Conservation (phyloP, 495 filamentous ascomycete species). For the Neurospora sp. region DNA sequence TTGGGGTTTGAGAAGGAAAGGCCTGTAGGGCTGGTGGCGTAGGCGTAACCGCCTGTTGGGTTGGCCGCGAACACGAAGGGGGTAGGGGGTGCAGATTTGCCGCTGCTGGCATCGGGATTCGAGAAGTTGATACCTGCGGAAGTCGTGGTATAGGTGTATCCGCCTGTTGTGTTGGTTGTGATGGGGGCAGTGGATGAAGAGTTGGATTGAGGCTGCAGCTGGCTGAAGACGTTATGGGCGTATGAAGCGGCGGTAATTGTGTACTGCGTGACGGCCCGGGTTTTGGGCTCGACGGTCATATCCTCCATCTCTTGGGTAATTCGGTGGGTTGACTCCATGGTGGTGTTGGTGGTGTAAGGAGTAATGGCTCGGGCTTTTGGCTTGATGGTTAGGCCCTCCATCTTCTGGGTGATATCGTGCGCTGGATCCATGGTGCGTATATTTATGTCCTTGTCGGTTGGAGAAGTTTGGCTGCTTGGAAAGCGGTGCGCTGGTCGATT, state of each 20-base stretch:
- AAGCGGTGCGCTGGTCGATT: not conserved
- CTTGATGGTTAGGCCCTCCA: not conserved
- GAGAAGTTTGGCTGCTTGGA: not conserved
- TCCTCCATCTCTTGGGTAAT: not conserved
- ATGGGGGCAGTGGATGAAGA: not conserved
- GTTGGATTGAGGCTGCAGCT: no score
- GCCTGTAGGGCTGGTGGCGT: not conserved
- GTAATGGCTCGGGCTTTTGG: not conserved
- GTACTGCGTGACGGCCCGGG: not conserved
- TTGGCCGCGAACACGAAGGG: not conserved
- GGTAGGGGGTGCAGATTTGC: not conserved
- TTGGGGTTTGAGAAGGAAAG: not conserved
- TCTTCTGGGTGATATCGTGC: not conserved
- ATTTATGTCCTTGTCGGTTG: not conserved
- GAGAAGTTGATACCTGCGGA: not conserved
- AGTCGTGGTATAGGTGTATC: not conserved
- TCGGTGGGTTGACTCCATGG: not conserved
- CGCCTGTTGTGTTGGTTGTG: not conserved
- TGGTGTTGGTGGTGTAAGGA: not conserved
- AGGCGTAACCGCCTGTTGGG: not conserved
- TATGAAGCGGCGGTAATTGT: no score
- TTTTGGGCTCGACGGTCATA: not conserved
- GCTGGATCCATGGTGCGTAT: not conserved
- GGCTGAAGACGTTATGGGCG: no score
- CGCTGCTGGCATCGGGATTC: not conserved